Evolutionary conservation across 352 stramenopile genomes (phyloP).

Genomic region (Phytophthora pluvialis): DNA sequence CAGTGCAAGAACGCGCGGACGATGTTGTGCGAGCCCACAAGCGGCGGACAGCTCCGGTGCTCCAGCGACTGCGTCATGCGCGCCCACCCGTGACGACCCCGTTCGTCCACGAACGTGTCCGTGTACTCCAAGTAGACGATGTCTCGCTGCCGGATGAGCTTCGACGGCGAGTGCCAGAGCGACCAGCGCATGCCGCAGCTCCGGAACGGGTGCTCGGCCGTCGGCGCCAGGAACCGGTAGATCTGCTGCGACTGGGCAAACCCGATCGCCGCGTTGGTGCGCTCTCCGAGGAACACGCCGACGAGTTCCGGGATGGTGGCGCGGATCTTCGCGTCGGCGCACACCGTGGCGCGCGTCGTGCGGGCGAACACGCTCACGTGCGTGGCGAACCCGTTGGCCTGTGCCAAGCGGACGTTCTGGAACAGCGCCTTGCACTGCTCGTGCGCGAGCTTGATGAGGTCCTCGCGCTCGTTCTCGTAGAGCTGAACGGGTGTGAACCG

Average conservation of each 20-base stretch:
- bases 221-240: conserved; percentile 56
- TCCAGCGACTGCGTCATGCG: conserved; percentile 68
- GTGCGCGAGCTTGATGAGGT: conserved; percentile 44
- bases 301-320: conserved; percentile 62
- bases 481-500: conserved; percentile 41
- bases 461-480: conserved; percentile 43
- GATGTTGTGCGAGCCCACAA: conserved; percentile 57
- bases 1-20: conserved; percentile 66
- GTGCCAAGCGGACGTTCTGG: conserved; percentile 48
- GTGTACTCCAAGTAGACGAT: conserved; percentile 75
- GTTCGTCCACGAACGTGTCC: conserved; percentile 66
- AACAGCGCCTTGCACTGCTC: conserved; percentile 48
- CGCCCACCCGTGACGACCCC: conserved; percentile 65
- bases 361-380: conserved; percentile 55
- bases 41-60: conserved; percentile 62
- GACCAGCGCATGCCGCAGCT: conserved; percentile 67
- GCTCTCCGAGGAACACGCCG: conserved; percentile 66
- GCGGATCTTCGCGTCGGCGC: conserved; percentile 49
- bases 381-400: conserved; percentile 50
- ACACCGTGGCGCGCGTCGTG: conserved; percentile 63
- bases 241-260: conserved; percentile 69
- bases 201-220: conserved; percentile 53
- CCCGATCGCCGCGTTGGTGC: conserved; percentile 63
- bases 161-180: conserved; percentile 66
- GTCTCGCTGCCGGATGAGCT: conserved; percentile 64